These are phyloP conservation scores for Neurospora intermedia DNA, from an alignment of 495 filamentous ascomycete genomes.

Conservation along the genomic window DNA sequence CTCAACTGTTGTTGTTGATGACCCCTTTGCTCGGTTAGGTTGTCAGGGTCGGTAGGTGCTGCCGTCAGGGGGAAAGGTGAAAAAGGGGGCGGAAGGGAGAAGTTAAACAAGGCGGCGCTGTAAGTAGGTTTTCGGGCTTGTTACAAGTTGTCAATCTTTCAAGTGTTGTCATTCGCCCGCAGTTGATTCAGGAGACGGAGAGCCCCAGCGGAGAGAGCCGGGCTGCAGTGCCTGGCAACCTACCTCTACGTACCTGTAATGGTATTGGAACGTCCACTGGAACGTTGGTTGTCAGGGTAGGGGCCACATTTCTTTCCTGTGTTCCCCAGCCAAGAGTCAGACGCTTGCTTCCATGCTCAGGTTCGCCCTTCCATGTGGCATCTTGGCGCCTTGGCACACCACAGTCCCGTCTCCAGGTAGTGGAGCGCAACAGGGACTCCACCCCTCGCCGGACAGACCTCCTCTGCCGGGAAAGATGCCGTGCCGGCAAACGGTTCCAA, in stretches of 20 bases:
- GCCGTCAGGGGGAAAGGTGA: not conserved
- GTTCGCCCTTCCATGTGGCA: constrained; percentile 19
- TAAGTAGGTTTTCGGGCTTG: not conserved
- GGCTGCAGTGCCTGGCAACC: not conserved
- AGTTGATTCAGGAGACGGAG: constrained; percentile 14
- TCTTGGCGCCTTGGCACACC: constrained; percentile 8
- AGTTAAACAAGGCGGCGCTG: not conserved
- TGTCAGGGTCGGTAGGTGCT: not conserved
- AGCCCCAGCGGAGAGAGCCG: not conserved
- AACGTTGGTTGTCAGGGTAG: not conserved
- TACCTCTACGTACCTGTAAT: no score
- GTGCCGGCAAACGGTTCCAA: constrained; percentile 9
- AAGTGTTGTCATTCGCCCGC: constrained; percentile 4
- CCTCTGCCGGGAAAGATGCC: constrained; percentile 16
- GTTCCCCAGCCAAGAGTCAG: constrained; percentile 4
- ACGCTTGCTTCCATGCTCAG: not conserved
- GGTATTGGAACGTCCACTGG: not conserved
- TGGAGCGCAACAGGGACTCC: constrained; percentile 2
- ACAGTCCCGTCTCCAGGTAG: not conserved
- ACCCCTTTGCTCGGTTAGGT: not conserved
- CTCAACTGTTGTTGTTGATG: not conserved
- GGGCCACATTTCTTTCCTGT: constrained; percentile 18
- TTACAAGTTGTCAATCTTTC: constrained; percentile 6
- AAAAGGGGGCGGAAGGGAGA: not conserved
- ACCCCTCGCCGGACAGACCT: not conserved